phyloP scores from a whole-genome alignment of 768 basidiomycete species.

The Saitozyma podzolica region DNA sequence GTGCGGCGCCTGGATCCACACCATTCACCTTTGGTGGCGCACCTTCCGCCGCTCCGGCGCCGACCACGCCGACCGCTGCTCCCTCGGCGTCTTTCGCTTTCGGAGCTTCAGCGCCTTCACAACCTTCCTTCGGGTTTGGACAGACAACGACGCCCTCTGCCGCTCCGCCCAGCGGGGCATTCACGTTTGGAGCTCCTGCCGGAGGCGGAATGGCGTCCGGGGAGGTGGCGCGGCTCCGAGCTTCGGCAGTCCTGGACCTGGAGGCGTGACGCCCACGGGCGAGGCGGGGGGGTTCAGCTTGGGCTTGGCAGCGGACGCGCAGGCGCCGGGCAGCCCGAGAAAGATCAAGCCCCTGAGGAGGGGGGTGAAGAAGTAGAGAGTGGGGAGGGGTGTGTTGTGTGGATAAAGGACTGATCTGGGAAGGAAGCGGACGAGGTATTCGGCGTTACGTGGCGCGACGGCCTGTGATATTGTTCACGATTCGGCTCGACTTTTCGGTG shows the following conservation, averaged over 20 bases:
- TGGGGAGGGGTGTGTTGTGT: neutral
- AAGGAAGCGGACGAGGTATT: too few species aligned
- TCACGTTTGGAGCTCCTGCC: conserved; percentile 13
- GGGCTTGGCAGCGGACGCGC: conserved; percentile 16
- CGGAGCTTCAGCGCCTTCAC: conserved; percentile 1
- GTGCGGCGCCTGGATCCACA: conserved; percentile 2
- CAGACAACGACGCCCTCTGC: conserved; percentile 8
- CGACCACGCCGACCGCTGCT: conserved; percentile 4
- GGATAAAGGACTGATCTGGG: too few species aligned
- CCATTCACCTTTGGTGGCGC: conserved; percentile 3
- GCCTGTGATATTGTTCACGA: too few species aligned
- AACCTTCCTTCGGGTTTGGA: conserved; percentile 8
- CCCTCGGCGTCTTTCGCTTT: conserved; percentile 9
- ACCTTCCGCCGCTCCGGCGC: neutral
- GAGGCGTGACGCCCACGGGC: neutral
- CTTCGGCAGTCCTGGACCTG: conserved; percentile 25
- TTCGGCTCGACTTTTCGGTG: too few species aligned
- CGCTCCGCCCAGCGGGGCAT: conserved; percentile 3
- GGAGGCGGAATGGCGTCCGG: neutral
- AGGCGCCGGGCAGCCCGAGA: conserved; percentile 20
- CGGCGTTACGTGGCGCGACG: too few species aligned
- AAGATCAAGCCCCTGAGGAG: conserved; percentile 15
- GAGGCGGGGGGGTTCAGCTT: conserved; percentile 25
- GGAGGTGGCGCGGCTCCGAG: conserved; percentile 13
- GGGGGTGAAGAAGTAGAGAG: conserved; percentile 1